A percentile compares a stretch with the other conserved stretches of the same genome.
phyloP scores from a whole-genome alignment of 208 protist genomes.

The Leishmania arabica region DNA sequence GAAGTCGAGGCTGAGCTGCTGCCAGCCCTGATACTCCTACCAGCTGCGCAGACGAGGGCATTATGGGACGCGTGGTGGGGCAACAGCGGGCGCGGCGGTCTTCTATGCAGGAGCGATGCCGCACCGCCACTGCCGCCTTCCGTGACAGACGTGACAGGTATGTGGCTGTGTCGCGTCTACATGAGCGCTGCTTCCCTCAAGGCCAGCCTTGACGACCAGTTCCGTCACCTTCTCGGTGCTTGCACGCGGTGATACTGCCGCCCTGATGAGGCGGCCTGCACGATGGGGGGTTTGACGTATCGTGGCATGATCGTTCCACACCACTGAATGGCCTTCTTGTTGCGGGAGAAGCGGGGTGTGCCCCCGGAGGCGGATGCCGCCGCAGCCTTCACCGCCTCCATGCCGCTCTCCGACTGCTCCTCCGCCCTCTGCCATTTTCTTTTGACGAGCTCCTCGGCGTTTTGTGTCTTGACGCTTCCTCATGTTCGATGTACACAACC shows the following conservation, averaged over 20 bases:
- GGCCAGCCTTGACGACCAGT: slow-evolving; percentile 21
- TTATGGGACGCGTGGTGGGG: slow-evolving; percentile 32
- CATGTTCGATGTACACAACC: not conserved
- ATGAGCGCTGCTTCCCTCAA: slow-evolving; percentile 9
- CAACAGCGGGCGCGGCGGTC: not conserved
- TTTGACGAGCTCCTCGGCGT: not conserved
- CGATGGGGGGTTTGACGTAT: not conserved
- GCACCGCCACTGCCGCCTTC: slow-evolving; percentile 3
- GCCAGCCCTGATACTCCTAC: slow-evolving; percentile 17
- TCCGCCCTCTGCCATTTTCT: not conserved
- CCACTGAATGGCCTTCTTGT: not conserved
- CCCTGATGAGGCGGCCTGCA: not conserved
- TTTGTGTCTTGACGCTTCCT: not conserved
- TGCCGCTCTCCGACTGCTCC: not conserved
- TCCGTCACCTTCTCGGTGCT: slow-evolving; percentile 4
- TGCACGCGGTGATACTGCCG: slow-evolving; percentile 5
- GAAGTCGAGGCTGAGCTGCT: slow-evolving; percentile 31
- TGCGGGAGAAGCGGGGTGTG: not conserved
- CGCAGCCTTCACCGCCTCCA: not conserved
- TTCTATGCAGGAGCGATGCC: not conserved
- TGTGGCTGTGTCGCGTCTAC: slow-evolving; percentile 22
- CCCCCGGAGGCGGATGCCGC: not conserved
- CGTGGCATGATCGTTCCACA: not conserved
- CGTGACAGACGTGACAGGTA: slow-evolving; percentile 18
- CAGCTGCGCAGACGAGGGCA: slow-evolving; percentile 11